Conservation (phyloP, 352 stramenopile genomes). For the Globisporangium paroecandrum region DNA sequence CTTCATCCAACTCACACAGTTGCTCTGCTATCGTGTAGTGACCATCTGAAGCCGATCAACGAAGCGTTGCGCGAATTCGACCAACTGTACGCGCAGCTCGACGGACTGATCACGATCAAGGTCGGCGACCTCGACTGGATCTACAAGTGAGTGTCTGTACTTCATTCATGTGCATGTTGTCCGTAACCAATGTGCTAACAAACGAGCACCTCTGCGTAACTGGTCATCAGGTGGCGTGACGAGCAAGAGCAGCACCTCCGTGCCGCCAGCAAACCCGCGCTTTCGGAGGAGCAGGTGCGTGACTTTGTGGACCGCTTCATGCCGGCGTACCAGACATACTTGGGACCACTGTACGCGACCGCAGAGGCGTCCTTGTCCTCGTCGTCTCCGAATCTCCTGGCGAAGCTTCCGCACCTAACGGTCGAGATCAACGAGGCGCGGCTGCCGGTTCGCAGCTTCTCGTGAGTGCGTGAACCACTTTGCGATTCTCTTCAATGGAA, state of each 20-base stretch:
- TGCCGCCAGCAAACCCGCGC: slow-evolving; percentile 49
- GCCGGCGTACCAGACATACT: slow-evolving; percentile 75
- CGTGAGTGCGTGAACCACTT: neutral
- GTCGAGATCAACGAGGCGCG: slow-evolving; percentile 52
- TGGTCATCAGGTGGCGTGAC: slow-evolving; percentile 61
- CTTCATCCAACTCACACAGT: neutral
- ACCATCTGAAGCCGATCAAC: slow-evolving; percentile 67
- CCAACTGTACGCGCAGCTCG: slow-evolving; percentile 59
- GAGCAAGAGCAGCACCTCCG: slow-evolving; percentile 72
- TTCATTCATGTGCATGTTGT: neutral
- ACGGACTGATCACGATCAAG: slow-evolving; percentile 73
- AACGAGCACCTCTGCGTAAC: neutral
- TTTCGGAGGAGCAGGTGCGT: slow-evolving; percentile 60
- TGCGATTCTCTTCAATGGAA: too few relatives aligned
- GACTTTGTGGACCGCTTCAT: slow-evolving; percentile 89
- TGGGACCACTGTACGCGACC: slow-evolving; percentile 50
- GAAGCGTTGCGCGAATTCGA: slow-evolving; percentile 56
- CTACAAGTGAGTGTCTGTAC: slow-evolving; percentile 55
- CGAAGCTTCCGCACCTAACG: slow-evolving; percentile 42
- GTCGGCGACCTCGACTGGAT: slow-evolving; percentile 72
- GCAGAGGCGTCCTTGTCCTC: neutral
- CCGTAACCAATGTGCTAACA: neutral
- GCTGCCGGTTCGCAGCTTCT: slow-evolving; percentile 22
- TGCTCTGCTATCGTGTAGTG: slow-evolving; percentile 21
- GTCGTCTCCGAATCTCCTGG: slow-evolving; percentile 20